Base-by-base conservation (phyloP, 495 filamentous ascomycete genomes). In the Tuber borchii region DNA sequence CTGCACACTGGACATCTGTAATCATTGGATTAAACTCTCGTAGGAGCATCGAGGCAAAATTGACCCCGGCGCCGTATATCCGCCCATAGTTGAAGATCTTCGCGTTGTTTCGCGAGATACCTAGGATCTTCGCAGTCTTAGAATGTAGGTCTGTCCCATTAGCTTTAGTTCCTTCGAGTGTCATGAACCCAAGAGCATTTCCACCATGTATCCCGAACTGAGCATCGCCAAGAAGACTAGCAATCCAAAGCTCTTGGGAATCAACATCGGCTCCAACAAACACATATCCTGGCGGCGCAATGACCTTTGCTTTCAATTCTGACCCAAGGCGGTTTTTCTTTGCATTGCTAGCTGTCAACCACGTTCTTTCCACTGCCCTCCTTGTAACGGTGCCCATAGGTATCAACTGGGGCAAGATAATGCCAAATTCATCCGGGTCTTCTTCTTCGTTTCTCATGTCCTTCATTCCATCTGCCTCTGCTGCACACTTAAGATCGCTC, bases 51-150 rank as follows among this genome's bases (percentile, higher is more conserved):
- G 91, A 90, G 5, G 95, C 95, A 83, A 98, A 99, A 78, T 93
- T 97, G 70, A 97, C 86, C 16, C 95, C 95, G 48, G 95, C 95
- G 48, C 95, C 95, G 80, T 99, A 99, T 71, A 99, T 99, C 39
- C 95, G 93, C 17, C 95, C 95, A 81, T 98, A 99, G 83, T 98
- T 99, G 86, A 99, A 99, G 7, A 99, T 89, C 83, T 99, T 99
- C 31, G 95, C 95, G 83, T 97, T 90, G 78, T 97, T 96, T 46
- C 95, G 89, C 1, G 93, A 95, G 76, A 98, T 99, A 20, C 93
- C 94, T 5, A 99, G 83, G 72, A 98, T 99, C 22, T 87, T 86
- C 2, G 95, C 96, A 48, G 96, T 99, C 40, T 93, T 91, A 42
- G 94, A 97, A 85, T 99, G 95, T 77, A 98, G 85, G 82, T 99